These are phyloP conservation scores for Clarireedia sp. DNA, from an alignment of 2,329 filamentous ascomycete genomes.

Conservation along the genomic window DNA sequence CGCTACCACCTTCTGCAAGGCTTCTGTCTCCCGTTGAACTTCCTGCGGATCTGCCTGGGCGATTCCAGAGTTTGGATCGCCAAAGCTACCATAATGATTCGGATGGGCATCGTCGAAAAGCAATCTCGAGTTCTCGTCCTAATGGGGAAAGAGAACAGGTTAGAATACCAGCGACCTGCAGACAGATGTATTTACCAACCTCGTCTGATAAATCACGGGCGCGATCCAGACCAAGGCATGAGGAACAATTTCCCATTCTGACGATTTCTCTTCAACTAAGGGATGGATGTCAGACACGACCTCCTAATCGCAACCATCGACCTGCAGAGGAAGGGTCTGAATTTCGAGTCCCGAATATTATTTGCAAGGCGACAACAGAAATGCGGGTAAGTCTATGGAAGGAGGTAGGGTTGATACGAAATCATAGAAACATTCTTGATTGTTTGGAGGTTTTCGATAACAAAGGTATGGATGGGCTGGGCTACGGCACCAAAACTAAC, in stretches of 20 bases:
- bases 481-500: too few relatives aligned
- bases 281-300: slow-evolving; percentile 2
- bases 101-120: slow-evolving; percentile 54
- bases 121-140: slow-evolving; percentile 38
- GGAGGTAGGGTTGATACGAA: too few relatives aligned
- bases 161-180: background rate
- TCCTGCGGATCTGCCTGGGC: slow-evolving; percentile 53
- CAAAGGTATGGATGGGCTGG: too few relatives aligned
- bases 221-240: slow-evolving; percentile 47
- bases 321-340: background rate
- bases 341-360: background rate
- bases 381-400: background rate
- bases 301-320: slow-evolving; percentile 7
- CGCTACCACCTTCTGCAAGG: slow-evolving; percentile 54
- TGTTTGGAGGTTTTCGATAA: too few relatives aligned
- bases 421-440: too few relatives aligned
- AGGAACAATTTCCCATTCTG: slow-evolving; percentile 52
- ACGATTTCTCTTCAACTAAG: background rate
- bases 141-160: background rate
- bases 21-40: slow-evolving; percentile 55
- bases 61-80: slow-evolving; percentile 43
- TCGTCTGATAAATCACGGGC: slow-evolving; percentile 45
- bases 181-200: slow-evolving; percentile 31
- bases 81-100: slow-evolving; percentile 56
- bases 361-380: background rate